Percentiles rank a stretch among this genome's conserved stretches.
phyloP scores from a whole-genome alignment of 805 yeast species.

The Pichia exigua region DNA sequence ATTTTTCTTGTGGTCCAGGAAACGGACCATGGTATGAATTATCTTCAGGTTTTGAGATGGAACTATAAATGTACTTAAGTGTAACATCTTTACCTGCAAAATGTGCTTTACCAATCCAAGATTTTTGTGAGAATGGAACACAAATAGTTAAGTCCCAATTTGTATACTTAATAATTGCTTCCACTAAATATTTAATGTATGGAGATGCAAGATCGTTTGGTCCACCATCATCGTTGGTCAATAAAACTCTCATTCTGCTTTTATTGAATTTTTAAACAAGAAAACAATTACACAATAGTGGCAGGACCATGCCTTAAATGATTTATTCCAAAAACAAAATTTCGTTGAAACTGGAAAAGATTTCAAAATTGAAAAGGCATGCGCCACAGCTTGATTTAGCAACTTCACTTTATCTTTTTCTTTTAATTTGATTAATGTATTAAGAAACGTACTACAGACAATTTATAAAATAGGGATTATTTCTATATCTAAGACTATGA shows the following conservation, averaged over 20 bases:
- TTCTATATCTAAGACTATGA: background rate
- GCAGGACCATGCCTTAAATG: background rate
- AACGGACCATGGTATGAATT: conserved; percentile 65
- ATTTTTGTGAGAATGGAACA: conserved; percentile 77
- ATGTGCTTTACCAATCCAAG: conserved; percentile 98
- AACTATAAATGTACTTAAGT: conserved; percentile 58
- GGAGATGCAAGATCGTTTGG: conserved; percentile 74
- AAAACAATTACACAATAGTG: background rate
- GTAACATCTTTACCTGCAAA: conserved; percentile 66
- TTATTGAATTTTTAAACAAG: background rate
- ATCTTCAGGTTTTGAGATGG: conserved; percentile 35
- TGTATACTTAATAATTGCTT: conserved; percentile 53
- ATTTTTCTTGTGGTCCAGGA: conserved; percentile 38
- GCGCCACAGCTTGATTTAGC: background rate
- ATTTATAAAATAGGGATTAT: background rate
- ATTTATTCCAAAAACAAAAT: too few relatives aligned
- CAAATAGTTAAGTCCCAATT: conserved; percentile 82
- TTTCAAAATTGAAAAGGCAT: background rate
- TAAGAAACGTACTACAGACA: background rate
- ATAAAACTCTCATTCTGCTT: conserved; percentile 21
- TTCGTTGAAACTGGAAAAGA: background rate
- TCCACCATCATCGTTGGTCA: conserved; percentile 97
- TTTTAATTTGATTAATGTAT: background rate
- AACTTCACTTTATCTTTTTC: background rate
- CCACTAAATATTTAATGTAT: conserved; percentile 73